Evolutionary conservation across 306 rosid genomes (phyloP).

Genomic region (Ormosia emarginata): DNA sequence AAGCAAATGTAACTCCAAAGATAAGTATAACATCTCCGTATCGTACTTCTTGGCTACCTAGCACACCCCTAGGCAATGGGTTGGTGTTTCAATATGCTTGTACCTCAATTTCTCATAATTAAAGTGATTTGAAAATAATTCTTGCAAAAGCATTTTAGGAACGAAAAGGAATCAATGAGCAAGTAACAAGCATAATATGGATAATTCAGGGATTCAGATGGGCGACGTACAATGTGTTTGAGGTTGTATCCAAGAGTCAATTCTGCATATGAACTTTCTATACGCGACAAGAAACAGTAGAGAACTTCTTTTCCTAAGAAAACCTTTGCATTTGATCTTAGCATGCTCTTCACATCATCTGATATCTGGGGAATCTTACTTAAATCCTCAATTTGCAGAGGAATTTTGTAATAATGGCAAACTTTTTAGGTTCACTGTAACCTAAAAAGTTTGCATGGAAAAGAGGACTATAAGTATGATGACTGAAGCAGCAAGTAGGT

Average conservation of each 20-base stretch:
- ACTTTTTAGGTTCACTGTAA: constrained; percentile 81
- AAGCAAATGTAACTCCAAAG: not conserved
- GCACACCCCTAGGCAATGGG: not conserved
- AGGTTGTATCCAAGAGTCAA: constrained; percentile 83
- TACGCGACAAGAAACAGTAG: constrained; percentile 73
- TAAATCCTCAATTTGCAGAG: constrained; percentile 61
- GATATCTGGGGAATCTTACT: constrained; percentile 63
- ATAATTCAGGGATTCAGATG: constrained; percentile 3
- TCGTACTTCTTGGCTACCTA: constrained; percentile 8
- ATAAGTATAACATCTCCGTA: not conserved
- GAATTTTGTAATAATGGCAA: constrained; percentile 66
- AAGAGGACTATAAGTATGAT: not conserved
- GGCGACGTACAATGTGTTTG: constrained; percentile 62
- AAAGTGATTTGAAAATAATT: not conserved
- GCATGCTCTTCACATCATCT: constrained; percentile 60
- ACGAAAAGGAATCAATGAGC: constrained; percentile 12
- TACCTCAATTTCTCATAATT: not conserved
- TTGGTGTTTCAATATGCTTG: not conserved
- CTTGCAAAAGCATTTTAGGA: not conserved
- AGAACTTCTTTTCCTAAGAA: constrained; percentile 82
- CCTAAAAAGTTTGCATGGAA: constrained; percentile 41
- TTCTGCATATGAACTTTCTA: constrained; percentile 65
- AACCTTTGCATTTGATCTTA: constrained; percentile 59
- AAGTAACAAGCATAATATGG: not conserved
- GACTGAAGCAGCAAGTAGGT: no score